Evolutionary conservation across 305 asterid species (phyloP).

Genomic region (Withania somnifera): DNA sequence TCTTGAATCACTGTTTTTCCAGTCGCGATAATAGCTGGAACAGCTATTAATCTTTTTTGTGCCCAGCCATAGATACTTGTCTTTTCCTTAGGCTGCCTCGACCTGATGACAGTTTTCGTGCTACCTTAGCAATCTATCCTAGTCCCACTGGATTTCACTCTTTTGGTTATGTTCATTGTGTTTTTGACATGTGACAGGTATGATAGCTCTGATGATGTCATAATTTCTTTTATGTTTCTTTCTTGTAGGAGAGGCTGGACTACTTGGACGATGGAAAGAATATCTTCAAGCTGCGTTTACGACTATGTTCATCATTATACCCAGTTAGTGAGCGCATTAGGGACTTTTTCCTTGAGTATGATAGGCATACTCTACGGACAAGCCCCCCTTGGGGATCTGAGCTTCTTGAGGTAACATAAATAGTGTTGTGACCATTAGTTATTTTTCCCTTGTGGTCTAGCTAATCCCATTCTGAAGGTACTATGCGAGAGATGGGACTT

Average conservation of each 20-base stretch:
- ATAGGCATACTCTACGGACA: constrained; percentile 93
- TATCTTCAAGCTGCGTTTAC: constrained; percentile 74
- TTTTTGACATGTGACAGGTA: not conserved
- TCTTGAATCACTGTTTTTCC: not conserved
- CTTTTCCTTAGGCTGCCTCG: not conserved
- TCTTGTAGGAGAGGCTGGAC: constrained; percentile 75
- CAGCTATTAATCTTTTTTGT: not conserved
- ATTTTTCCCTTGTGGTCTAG: not conserved
- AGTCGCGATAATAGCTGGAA: not conserved
- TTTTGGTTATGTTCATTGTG: not conserved
- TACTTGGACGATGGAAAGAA: constrained; percentile 96
- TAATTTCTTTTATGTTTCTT: not conserved
- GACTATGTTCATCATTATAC: constrained; percentile 86
- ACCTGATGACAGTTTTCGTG: not conserved
- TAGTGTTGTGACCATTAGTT: not conserved
- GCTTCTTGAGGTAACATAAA: constrained; percentile 76
- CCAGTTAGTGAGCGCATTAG: constrained; percentile 96
- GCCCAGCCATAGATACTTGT: not conserved
- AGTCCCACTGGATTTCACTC: not conserved
- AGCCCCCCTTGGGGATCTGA: constrained; percentile 99
- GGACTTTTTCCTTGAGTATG: constrained; percentile 96
- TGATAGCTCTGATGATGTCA: not conserved
- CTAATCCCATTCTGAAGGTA: not conserved
- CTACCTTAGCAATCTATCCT: not conserved
- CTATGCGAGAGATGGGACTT: not conserved